Evolutionary conservation across 2,329 filamentous ascomycete genomes (phyloP).

Genomic region (Penicillium sp.): DNA sequence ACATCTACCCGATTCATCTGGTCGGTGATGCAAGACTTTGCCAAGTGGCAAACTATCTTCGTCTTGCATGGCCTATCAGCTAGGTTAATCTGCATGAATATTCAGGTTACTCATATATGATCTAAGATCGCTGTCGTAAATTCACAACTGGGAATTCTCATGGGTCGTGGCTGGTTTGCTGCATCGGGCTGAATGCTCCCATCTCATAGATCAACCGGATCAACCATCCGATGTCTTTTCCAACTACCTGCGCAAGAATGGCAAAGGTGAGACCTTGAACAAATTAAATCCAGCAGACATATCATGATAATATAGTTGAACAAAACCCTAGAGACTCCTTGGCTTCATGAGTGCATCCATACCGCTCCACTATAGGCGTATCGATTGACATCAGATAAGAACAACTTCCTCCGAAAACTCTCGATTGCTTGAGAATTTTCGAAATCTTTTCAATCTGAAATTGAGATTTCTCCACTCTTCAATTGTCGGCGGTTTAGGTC

Average conservation of each 20-base stretch:
- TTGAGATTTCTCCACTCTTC: too few species aligned
- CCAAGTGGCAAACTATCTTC: neutral
- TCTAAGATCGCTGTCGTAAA: neutral
- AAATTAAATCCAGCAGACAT: neutral
- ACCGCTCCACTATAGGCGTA: neutral
- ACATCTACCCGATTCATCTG: neutral
- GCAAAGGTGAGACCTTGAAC: too few species aligned
- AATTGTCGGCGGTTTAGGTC: too few species aligned
- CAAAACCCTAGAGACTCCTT: neutral
- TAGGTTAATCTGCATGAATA: neutral
- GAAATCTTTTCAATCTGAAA: too few species aligned
- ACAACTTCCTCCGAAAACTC: too few species aligned
- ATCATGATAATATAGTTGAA: neutral
- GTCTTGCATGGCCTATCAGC: neutral
- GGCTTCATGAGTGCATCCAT: neutral
- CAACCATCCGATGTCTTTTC: too few species aligned
- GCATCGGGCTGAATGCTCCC: neutral
- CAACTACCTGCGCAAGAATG: too few species aligned
- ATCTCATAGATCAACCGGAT: too few species aligned
- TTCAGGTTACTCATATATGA: neutral
- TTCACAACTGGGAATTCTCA: neutral
- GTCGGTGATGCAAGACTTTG: neutral
- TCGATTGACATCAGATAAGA: neutral
- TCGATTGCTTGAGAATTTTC: too few species aligned
- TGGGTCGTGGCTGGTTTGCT: neutral